Evolutionary conservation across 305 asterid genomes (phyloP), one percentile per base, ranked within the genome.

Genomic region (Nicotiana rustica): DNA sequence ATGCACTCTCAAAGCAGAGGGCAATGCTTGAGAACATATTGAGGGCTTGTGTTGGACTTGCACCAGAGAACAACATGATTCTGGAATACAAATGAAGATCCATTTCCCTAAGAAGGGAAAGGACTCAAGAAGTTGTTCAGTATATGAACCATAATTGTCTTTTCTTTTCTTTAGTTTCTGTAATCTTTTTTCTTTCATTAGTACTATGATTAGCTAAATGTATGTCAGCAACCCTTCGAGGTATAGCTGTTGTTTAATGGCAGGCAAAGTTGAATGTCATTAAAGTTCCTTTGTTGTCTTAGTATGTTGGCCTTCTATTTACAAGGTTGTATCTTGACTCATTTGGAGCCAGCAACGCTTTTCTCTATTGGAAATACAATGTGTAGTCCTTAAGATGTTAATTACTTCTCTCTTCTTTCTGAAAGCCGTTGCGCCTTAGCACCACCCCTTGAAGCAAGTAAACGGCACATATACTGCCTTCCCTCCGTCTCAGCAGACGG

Each of bases 51-150:
- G 93, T 94, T 86, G 99, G 99, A 61, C 89, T 96, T 88, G 97
- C 99, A 75, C 98, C 99, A 2, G 99, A 96, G 79, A 96, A 96
- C 92, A 96, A 96, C 92, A 96, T 96, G 99, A 96, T 96, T n/a
- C 81, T 96, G 91, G 98, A 96, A 62, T 96, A 93, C 91, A 96
- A 96, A 85, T 96, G 93, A 87, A 75, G 75, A 80, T 61, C 67
- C 67, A 1, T 25, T 3, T 61, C 13, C 69, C 36, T 41, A 44
- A 41, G 25, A 29, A 18, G 60, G 10, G 62, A 44, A 62, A 41
- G 82, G 62, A 38, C 38, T 78, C 10, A 9, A 44, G 82, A 73
- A 49, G 41, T 19, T 13, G 61, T 71, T 41, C 60, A 44, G 60
- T 36, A 49, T 41, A 13, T 21, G 64, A 47, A 73, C 79, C 25